Evolutionary conservation across 805 yeast genomes (phyloP).

Genomic region (Alloascoidea africana): DNA sequence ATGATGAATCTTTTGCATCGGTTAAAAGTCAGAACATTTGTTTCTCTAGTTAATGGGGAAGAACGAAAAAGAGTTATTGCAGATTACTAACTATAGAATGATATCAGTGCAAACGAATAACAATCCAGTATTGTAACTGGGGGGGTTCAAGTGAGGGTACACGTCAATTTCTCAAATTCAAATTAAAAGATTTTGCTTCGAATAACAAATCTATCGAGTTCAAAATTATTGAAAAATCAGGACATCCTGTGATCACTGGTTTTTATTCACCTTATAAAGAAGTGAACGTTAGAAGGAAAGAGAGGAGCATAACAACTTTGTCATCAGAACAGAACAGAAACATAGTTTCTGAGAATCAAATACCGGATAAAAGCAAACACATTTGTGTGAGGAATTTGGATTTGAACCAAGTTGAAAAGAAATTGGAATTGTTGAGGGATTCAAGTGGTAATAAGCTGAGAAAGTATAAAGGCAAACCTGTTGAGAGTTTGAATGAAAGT

Average conservation of each 20-base stretch:
- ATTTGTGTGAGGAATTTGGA: conserved; percentile 69
- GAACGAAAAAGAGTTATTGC: not conserved
- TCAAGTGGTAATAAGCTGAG: conserved; percentile 49
- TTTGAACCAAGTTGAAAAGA: conserved; percentile 43
- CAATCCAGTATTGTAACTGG: conserved; percentile 81
- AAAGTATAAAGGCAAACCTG: conserved; percentile 63
- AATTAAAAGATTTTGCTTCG: conserved; percentile 39
- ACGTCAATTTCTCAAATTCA: conserved; percentile 34
- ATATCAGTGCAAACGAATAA: conserved; percentile 49
- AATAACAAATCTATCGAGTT: conserved; percentile 56
- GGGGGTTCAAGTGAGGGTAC: conserved; percentile 90
- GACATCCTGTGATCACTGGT: conserved; percentile 69
- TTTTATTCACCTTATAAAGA: too few species aligned
- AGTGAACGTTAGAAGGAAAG: too few species aligned
- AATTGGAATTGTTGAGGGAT: conserved; percentile 47
- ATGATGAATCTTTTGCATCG: too few species aligned
- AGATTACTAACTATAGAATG: not conserved
- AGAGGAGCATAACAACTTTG: too few species aligned
- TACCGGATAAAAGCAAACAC: too few species aligned
- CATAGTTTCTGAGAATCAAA: conserved; percentile 13
- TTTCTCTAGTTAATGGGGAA: too few species aligned
- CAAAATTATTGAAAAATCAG: conserved; percentile 50
- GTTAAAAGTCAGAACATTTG: too few species aligned
- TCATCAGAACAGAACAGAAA: conserved; percentile 23
- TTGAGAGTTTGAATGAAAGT: conserved; percentile 62